Conservation (phyloP, 331 rosid species). For the Malus hybrid region DNA sequence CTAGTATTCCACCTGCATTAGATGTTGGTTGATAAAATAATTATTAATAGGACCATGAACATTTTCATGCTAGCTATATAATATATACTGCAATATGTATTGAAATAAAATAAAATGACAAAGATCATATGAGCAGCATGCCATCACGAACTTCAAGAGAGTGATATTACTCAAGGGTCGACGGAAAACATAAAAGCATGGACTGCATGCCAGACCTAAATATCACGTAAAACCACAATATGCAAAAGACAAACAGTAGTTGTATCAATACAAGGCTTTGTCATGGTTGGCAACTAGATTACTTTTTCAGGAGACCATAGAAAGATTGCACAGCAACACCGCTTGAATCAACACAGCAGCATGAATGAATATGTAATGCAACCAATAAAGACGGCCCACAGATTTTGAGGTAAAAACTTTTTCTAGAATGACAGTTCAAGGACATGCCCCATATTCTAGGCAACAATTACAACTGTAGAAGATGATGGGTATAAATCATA, state of each 20-base stretch:
- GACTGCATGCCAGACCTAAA: neutral
- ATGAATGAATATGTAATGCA: neutral
- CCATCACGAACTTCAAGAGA: neutral
- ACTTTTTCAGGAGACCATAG: neutral
- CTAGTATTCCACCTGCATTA: constrained; percentile 67
- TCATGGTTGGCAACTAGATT: too few species aligned
- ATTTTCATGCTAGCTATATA: too few species aligned
- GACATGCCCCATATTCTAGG: neutral
- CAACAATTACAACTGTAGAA: neutral
- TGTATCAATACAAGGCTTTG: too few species aligned
- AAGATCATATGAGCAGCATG: neutral
- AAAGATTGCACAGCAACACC: neutral
- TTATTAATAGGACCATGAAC: too few species aligned
- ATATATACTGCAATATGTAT: too few species aligned
- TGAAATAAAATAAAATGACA: neutral
- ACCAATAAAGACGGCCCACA: neutral
- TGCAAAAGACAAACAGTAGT: neutral
- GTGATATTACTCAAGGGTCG: neutral
- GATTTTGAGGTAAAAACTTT: neutral
- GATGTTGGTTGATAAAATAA: too few species aligned
- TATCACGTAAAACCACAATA: neutral
- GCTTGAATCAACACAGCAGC: neutral
- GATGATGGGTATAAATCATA: neutral
- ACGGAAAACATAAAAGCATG: neutral
- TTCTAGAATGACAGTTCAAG: neutral